phyloP scores from a whole-genome alignment of 1,284 basidiomycete genomes.

The Ustilago cynodontis region DNA sequence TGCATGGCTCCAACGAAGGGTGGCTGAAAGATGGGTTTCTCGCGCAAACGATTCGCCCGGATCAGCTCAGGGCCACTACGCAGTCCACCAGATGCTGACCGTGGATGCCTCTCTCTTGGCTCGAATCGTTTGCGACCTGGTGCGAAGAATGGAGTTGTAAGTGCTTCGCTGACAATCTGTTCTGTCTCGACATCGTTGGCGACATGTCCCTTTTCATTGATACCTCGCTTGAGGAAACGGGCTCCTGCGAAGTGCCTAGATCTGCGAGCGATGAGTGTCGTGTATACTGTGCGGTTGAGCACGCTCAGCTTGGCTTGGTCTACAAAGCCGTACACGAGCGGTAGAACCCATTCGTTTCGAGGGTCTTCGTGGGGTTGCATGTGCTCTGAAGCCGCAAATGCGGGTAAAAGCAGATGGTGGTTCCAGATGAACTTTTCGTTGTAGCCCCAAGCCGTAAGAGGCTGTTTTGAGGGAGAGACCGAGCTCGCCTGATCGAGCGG shows the following conservation, averaged over 20 bases:
- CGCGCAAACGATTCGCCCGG: conserved; percentile 33
- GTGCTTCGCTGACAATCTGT: conserved; percentile 94
- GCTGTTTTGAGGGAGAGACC: conserved; percentile 35
- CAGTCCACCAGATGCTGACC: not conserved
- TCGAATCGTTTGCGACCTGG: conserved; percentile 43
- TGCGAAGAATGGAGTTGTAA: conserved; percentile 76
- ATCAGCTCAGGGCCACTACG: conserved; percentile 24
- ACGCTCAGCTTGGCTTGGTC: conserved; percentile 97
- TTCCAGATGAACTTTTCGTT: conserved; percentile 98
- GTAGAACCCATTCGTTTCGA: conserved; percentile 83
- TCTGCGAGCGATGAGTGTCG: conserved; percentile 91
- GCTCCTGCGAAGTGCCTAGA: conserved; percentile 97
- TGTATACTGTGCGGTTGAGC: conserved; percentile 88
- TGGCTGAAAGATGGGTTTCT: conserved; percentile 22
- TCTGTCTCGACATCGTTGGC: conserved; percentile 99
- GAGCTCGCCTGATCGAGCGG: conserved; percentile 68
- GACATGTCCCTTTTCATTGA: conserved; percentile 90
- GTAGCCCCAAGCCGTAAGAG: conserved; percentile 73
- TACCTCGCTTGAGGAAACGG: conserved; percentile 92
- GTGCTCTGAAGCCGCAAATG: conserved; percentile 69
- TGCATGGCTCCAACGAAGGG: not conserved
- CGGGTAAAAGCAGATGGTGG: conserved; percentile 83
- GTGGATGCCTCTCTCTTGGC: conserved; percentile 19
- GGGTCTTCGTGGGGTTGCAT: conserved; percentile 32
- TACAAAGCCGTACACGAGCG: conserved; percentile 93